phyloP scores from a whole-genome alignment of 306 rosid species.

The Prunus salicina region DNA sequence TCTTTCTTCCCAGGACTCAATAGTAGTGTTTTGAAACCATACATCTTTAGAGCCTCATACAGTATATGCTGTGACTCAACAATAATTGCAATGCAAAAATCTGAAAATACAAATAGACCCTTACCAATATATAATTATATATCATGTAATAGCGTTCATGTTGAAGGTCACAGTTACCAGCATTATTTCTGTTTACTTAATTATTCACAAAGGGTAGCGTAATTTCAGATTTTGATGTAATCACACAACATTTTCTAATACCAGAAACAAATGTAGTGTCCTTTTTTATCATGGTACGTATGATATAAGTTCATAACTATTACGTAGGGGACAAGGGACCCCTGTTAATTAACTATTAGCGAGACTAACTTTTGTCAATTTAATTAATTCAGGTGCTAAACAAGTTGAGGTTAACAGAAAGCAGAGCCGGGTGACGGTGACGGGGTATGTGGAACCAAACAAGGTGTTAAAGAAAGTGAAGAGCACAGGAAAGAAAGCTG shows the following conservation, averaged over 20 bases:
- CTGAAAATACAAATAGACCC: background rate
- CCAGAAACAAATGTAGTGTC: too few relatives aligned
- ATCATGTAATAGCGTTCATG: too few relatives aligned
- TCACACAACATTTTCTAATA: background rate
- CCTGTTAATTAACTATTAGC: background rate
- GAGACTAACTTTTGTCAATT: background rate
- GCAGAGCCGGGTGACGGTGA: conserved; percentile 69
- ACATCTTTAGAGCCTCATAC: background rate
- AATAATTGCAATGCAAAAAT: background rate
- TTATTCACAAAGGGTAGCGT: background rate
- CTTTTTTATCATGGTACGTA: too few relatives aligned
- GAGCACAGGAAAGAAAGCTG: conserved; percentile 86
- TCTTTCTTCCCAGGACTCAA: background rate
- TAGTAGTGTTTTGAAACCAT: background rate
- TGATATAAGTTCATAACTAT: background rate
- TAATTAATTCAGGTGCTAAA: conserved; percentile 51
- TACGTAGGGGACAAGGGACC: background rate
- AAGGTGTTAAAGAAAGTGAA: conserved; percentile 73
- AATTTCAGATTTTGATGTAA: background rate
- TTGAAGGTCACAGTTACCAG: background rate
- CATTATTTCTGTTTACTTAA: background rate
- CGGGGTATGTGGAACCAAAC: conserved; percentile 75
- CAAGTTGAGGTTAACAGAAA: conserved; percentile 69
- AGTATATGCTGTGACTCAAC: too few relatives aligned
- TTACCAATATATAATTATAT: background rate